phyloP scores from a whole-genome alignment of 768 basidiomycete species.

The Rhodosporidiobolus sp. region DNA sequence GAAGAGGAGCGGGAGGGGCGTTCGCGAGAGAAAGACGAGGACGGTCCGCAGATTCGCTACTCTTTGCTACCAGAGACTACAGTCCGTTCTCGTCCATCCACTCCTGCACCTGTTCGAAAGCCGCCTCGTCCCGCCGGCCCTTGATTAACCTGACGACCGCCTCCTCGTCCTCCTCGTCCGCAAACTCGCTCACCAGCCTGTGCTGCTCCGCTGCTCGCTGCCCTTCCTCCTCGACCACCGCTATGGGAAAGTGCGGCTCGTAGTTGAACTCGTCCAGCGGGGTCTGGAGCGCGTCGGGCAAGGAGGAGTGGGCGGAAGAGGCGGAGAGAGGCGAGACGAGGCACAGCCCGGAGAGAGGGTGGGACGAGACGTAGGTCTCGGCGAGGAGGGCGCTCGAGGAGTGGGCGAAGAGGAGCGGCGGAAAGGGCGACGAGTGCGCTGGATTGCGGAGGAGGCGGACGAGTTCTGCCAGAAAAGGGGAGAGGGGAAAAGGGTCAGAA shows the following conservation, averaged over 20 bases:
- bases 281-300: conserved; percentile 46
- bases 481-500: background rate
- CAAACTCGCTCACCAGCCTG: conserved; percentile 21
- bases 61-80: conserved; percentile 40
- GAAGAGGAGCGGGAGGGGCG: background rate
- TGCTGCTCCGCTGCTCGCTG: background rate
- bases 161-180: conserved; percentile 8
- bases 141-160: background rate
- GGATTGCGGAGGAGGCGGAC: conserved; percentile 53
- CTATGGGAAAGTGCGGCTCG: conserved; percentile 64
- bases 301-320: conserved; percentile 45
- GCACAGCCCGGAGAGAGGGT: conserved; percentile 63
- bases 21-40: background rate
- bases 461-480: conserved; percentile 43
- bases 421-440: conserved; percentile 53
- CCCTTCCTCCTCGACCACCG: conserved; percentile 46
- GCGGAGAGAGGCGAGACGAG: conserved; percentile 59
- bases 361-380: conserved; percentile 66
- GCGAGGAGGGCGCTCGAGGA: conserved; percentile 58
- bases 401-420: conserved; percentile 60
- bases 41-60: no score
- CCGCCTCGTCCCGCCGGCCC: background rate
- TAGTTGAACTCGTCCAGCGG: conserved; percentile 58
- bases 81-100: conserved; percentile 62
- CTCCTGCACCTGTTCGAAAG: conserved; percentile 51